Evolutionary conservation across 176 grass and related monocot genomes (phyloP).

Genomic region (Phyllostachys edulis): DNA sequence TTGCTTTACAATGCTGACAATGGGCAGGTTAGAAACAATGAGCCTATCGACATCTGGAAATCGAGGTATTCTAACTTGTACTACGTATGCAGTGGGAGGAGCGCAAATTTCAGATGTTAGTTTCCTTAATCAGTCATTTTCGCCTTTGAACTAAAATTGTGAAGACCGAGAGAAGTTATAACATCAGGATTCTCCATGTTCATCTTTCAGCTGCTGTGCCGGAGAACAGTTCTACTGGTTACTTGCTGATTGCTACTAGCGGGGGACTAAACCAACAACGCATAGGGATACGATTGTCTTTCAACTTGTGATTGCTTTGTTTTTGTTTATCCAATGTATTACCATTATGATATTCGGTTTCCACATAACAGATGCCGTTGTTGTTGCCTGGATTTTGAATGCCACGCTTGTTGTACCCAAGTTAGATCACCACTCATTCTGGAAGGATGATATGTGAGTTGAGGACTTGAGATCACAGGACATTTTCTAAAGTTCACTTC

Average conservation of each 20-base stretch:
- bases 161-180: background rate
- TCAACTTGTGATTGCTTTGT: conserved; percentile 25
- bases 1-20: background rate
- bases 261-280: conserved; percentile 94
- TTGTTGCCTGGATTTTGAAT: conserved; percentile 90
- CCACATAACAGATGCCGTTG: conserved; percentile 94
- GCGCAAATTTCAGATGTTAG: conserved; percentile 60
- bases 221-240: conserved; percentile 76
- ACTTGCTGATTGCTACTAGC: conserved; percentile 90
- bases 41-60: conserved; percentile 79
- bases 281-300: conserved; percentile 56
- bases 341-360: conserved; percentile 42
- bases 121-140: background rate
- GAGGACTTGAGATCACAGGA: background rate
- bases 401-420: conserved; percentile 88
- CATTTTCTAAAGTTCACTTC: background rate
- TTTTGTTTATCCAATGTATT: conserved; percentile 43
- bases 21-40: conserved; percentile 51
- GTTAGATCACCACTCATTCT: conserved; percentile 84
- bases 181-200: conserved; percentile 5
- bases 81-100: conserved; percentile 66
- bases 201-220: conserved; percentile 63
- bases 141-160: background rate
- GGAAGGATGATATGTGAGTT: conserved; percentile 85
- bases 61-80: conserved; percentile 69